phyloP scores from a whole-genome alignment of 2,329 filamentous ascomycete genomes.

The Scytalidium sp. region DNA sequence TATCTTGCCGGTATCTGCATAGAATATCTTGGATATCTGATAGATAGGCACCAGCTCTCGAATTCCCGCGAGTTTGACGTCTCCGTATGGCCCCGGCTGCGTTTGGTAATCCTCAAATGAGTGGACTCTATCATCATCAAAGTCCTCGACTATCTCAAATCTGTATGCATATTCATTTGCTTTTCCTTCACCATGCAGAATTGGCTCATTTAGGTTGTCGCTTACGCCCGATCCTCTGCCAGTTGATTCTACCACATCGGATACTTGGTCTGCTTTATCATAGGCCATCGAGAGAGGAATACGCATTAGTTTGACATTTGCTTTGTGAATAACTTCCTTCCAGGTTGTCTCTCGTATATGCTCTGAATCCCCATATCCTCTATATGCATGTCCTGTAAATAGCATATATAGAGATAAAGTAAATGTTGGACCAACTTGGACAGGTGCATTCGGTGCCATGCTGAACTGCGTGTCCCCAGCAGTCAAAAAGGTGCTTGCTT shows the following conservation, averaged over 20 bases:
- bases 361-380: slow-evolving; percentile 34
- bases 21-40: slow-evolving; percentile 74
- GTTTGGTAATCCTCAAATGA: slow-evolving; percentile 58
- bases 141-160: slow-evolving; percentile 65
- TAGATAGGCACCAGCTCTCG: slow-evolving; percentile 67
- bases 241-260: too few relatives aligned
- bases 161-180: slow-evolving; percentile 65
- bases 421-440: slow-evolving; percentile 86
- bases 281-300: slow-evolving; percentile 19
- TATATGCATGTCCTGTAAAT: slow-evolving; percentile 71
- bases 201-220: slow-evolving; percentile 5
- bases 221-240: not conserved
- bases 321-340: slow-evolving; percentile 97
- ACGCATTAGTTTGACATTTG: slow-evolving; percentile 66
- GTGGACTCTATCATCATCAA: slow-evolving; percentile 68
- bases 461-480: slow-evolving; percentile 83
- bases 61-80: slow-evolving; percentile 59
- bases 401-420: slow-evolving; percentile 92
- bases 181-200: slow-evolving; percentile 19
- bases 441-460: slow-evolving; percentile 56
- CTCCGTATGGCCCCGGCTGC: slow-evolving; percentile 54
- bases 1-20: slow-evolving; percentile 73
- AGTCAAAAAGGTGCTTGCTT: slow-evolving; percentile 88
- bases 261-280: slow-evolving; percentile 24
- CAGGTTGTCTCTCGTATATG: slow-evolving; percentile 57